phyloP scores from a whole-genome alignment of 768 basidiomycete genomes.

The Leucosporidium scottii region DNA sequence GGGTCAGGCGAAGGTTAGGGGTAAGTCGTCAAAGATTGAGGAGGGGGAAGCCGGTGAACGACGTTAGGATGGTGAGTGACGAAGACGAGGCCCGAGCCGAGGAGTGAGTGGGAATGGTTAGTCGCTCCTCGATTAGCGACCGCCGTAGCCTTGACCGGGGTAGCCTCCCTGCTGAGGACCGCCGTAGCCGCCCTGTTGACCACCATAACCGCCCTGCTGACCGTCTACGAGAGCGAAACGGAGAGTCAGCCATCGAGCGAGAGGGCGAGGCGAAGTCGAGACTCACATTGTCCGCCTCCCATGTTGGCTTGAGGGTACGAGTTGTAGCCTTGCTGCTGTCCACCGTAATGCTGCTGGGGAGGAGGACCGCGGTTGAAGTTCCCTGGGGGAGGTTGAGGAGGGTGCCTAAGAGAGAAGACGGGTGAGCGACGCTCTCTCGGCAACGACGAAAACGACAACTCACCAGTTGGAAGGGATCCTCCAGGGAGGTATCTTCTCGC shows the following conservation, averaged over 20 bases:
- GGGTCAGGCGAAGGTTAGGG: background rate
- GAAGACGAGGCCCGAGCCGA: too few species aligned
- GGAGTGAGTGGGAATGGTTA: too few species aligned
- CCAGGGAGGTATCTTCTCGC: conserved; percentile 42
- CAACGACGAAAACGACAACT: background rate
- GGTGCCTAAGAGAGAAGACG: background rate
- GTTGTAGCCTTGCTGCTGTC: conserved; percentile 1
- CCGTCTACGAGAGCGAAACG: background rate
- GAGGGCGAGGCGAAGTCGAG: background rate
- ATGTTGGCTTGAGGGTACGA: background rate
- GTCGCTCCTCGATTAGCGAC: too few species aligned
- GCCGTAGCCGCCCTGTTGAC: too few species aligned
- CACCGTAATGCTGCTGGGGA: conserved; percentile 2
- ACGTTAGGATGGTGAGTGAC: background rate
- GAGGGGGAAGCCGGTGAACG: background rate
- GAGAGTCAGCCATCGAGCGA: background rate
- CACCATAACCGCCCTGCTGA: too few species aligned
- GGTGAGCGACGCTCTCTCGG: background rate
- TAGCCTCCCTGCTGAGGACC: too few species aligned
- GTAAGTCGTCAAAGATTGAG: background rate
- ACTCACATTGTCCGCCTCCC: background rate
- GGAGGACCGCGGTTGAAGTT: conserved; percentile 1
- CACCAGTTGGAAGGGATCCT: conserved; percentile 42
- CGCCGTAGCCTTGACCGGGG: too few species aligned
- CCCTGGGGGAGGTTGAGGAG: background rate